Base-by-base conservation (phyloP, 306 rosid genomes). In the Mimosa bimucronata region DNA sequence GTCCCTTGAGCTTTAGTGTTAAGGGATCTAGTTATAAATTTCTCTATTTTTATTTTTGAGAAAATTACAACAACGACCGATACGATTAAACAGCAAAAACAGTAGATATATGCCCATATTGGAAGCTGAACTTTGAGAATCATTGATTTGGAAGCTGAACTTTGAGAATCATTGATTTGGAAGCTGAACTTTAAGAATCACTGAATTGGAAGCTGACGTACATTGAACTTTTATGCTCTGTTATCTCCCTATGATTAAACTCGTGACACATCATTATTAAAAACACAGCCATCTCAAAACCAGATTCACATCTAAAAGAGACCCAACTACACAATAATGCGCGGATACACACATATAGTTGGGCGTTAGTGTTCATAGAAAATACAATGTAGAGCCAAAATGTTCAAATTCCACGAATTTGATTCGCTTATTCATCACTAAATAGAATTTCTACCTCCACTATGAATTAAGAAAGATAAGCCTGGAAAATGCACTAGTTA, bases 321-420 rank as follows among this genome's bases (percentile, higher is more conserved):
- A 14, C 62, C 76, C 44, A 48, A 48, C 28, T 18, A 44, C 28
- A 68, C 52, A 72, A 48, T 9, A n/a, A n/a, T n/a, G n/a, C n/a
- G n/a, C n/a, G n/a, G n/a, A n/a, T n/a, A n/a, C n/a, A 16, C 21
- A 72, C 19, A 52, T 52, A 28, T 50, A 46, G 13, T 50, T 10
- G 34, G 55, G 50, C 18, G 25, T 10, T 9, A 72, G 58, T 46
- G 50, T 73, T 50, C 12, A 66, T 25, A 66, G 58, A 15, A 73
- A 57, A 41, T 52, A 48, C 41, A 50, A 62, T 37, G 13, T n/a
- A 26, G 8, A 46, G 70, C 48, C 46, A 70, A 67, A 30, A 40
- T 48, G 68, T 15, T n/a, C 44, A 69, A 38, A 73, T 67, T 81
- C 76, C 64, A 58, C 19, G 58, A 50, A 21, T 44, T 64, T 53